Evolutionary conservation across 148 eudicot genomes (phyloP).

Genomic region (Camellia granthamiana): DNA sequence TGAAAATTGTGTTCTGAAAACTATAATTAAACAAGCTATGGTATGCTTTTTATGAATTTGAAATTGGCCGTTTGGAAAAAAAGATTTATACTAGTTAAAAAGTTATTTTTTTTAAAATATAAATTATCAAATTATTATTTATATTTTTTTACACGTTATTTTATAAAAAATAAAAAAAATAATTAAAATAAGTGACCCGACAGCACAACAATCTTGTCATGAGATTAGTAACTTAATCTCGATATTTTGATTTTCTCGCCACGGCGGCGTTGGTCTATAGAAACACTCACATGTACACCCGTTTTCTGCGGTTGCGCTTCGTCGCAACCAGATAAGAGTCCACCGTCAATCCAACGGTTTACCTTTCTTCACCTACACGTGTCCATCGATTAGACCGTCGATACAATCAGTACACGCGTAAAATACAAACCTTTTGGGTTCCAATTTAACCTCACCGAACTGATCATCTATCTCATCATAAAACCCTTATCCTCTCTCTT

Average conservation of each 20-base stretch:
- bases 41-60: too few species aligned
- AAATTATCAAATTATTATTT: too few species aligned
- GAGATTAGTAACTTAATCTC: background rate
- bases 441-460: conserved; percentile 15
- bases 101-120: too few species aligned
- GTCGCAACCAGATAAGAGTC: conserved; percentile 28
- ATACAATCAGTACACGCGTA: background rate
- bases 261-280: conserved; percentile 7
- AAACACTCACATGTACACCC: background rate
- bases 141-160: too few species aligned
- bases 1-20: too few species aligned
- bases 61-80: too few species aligned
- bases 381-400: conserved; percentile 17
- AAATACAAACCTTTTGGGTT: background rate
- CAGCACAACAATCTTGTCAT: background rate
- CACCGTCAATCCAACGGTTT: conserved; percentile 26
- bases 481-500: conserved; percentile 38
- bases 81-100: too few species aligned
- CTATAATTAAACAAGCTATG: too few species aligned
- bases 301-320: conserved; percentile 41
- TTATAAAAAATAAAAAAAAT: too few species aligned
- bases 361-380: background rate
- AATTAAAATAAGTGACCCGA: too few species aligned
- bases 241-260: conserved; percentile 5
- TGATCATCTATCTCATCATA: conserved; percentile 20